Conservation (phyloP, 2,329 filamentous ascomycete species). For the Sporothrix schenckii region DNA sequence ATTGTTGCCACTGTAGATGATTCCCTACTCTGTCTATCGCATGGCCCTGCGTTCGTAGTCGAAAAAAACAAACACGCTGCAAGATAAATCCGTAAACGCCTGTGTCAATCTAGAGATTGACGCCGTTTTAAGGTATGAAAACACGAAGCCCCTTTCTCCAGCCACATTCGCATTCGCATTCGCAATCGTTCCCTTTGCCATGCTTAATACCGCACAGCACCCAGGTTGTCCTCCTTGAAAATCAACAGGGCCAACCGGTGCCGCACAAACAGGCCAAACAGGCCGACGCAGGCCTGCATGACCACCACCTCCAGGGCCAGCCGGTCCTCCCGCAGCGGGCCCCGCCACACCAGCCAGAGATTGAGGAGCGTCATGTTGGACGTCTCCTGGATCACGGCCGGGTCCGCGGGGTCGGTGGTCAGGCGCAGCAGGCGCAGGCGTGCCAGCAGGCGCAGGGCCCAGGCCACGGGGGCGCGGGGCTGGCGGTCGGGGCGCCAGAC, state of each 20-base stretch:
- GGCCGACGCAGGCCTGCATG: slow-evolving; percentile 75
- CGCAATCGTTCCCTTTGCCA: neutral
- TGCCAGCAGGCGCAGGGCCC: slow-evolving; percentile 68
- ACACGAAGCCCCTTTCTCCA: no score
- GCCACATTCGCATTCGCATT: neutral
- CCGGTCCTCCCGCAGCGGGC: slow-evolving; percentile 83
- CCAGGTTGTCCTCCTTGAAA: slow-evolving; percentile 86
- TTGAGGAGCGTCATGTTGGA: slow-evolving; percentile 94
- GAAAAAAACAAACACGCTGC: neutral
- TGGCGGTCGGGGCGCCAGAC: slow-evolving; percentile 70
- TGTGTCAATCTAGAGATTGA: neutral
- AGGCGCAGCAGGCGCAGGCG: slow-evolving; percentile 69
- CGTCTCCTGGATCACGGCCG: slow-evolving; percentile 73
- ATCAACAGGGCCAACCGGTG: slow-evolving; percentile 85
- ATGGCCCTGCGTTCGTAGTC: neutral
- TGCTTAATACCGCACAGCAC: slow-evolving; percentile 34
- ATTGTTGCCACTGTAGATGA: neutral
- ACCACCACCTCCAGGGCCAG: slow-evolving; percentile 76
- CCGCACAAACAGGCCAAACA: slow-evolving; percentile 81
- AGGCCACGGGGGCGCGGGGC: slow-evolving; percentile 65
- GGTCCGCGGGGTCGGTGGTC: slow-evolving; percentile 66
- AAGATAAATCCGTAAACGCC: slow-evolving; percentile 1
- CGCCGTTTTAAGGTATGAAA: neutral
- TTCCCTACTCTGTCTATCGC: neutral
- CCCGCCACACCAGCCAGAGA: slow-evolving; percentile 94